Base-by-base conservation (phyloP, 805 yeast species). In the Isabelozyma rhagii region DNA sequence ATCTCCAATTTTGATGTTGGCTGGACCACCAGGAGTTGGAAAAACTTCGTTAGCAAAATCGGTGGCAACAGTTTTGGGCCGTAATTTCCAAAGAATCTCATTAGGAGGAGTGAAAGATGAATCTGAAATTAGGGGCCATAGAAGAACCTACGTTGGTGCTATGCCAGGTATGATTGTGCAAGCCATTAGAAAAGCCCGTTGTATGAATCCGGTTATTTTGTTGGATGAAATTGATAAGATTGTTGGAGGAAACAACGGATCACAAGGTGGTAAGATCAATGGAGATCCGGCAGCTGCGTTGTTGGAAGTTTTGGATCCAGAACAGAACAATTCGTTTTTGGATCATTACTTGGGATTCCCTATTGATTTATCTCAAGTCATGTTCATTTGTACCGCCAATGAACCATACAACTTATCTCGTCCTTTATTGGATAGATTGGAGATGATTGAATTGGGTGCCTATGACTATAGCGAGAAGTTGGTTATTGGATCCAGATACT, bases 11-110 rank as follows among this genome's bases (percentile, higher is more conserved):
- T 66, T 90, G 41, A 74, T 90, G 66, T 76, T 90, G 50, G 89
- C 89, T 5, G 97, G 97, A 0, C 97, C 97, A 9, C 97, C 97
- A 0, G 97, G 97, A 38, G 94, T 89, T 11, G 97, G 97, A 28
- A 90, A 90, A 64, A 90, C 97, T 0, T 85, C 94, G 1, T 72
- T 90, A 49, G 96, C 96, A 4, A 83, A 83, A 60, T 87, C 96
- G 0, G 81, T 90, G 44, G 96, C 97, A 0, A 68, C 75, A 9
- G 82, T 93, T 5, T 68, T 90, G 49, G 85, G 87, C 0, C 77
- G 96, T 44, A 80, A 82, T 51, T 86, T 89, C 64, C 93, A 89
- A 63, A 75, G 96, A 41, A 77, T 90, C 14, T 87, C 96, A 2
- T 77, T 90, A 2, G 97, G 97, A 27, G 97, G 97, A 39, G 80